These are phyloP conservation scores for Candida boidinii DNA, from an alignment of 805 yeast genomes.

Conservation along the genomic window DNA sequence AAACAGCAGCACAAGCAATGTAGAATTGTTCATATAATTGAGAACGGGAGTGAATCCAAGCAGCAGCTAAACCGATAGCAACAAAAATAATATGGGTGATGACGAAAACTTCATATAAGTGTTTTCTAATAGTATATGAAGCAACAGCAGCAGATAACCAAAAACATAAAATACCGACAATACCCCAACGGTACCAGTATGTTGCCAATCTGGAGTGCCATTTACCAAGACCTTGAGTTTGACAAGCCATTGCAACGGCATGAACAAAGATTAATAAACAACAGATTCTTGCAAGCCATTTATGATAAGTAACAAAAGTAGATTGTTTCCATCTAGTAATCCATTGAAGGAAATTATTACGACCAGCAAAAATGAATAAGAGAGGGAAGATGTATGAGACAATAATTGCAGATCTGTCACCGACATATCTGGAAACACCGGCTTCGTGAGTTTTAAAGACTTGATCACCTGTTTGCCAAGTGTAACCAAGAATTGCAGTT, in stretches of 20 bases:
- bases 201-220: constrained; percentile 18
- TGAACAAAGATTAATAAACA: constrained; percentile 38
- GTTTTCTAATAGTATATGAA: constrained; percentile 38
- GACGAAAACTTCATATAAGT: constrained; percentile 54
- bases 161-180: constrained; percentile 30
- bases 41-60: constrained; percentile 46
- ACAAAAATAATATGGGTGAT: constrained; percentile 51
- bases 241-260: constrained; percentile 21
- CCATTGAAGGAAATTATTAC: constrained; percentile 56
- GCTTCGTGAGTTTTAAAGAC: constrained; percentile 10
- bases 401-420: constrained; percentile 47
- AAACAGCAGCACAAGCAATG: constrained; percentile 35
- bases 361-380: constrained; percentile 47
- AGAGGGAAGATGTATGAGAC: constrained; percentile 41
- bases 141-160: constrained; percentile 38
- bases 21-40: constrained; percentile 23
- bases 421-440: constrained; percentile 27
- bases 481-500: constrained; percentile 14
- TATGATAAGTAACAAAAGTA: constrained; percentile 48
- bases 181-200: constrained; percentile 22
- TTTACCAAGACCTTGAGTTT: constrained; percentile 15
- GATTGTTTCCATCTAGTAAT: constrained; percentile 49
- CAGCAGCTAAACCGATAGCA: constrained; percentile 41
- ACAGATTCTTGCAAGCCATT: constrained; percentile 44
- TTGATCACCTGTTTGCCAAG: constrained; percentile 14